Conservation (phyloP, 2,329 filamentous ascomycete genomes). For the Ceratocystis ficicola region DNA sequence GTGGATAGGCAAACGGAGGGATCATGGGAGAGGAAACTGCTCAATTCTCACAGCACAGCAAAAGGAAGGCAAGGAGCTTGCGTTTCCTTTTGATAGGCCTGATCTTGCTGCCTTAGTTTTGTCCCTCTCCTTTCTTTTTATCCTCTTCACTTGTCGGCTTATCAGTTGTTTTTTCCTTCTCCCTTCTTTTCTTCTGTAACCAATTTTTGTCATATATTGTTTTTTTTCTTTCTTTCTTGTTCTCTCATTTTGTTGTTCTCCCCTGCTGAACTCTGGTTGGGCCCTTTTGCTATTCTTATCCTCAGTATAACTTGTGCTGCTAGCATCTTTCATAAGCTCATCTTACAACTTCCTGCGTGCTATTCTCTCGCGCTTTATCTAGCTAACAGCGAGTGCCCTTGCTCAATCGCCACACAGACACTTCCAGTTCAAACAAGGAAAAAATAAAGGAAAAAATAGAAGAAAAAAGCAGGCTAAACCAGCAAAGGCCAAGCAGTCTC, state of each 20-base stretch:
- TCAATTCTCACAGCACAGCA: not conserved
- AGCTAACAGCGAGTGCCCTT: not conserved
- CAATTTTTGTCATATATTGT: not conserved
- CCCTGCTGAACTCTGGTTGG: not conserved
- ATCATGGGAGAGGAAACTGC: not conserved
- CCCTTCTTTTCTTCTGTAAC: not conserved
- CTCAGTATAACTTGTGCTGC: not conserved
- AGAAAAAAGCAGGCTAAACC: not conserved
- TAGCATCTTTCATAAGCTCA: not conserved
- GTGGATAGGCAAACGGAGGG: too few relatives aligned
- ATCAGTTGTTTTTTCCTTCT: not conserved
- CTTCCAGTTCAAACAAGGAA: not conserved
- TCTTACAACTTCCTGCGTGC: not conserved
- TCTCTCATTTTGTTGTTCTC: not conserved
- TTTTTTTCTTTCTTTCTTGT: not conserved
- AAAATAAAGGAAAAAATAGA: not conserved
- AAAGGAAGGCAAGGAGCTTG: constrained; percentile 2
- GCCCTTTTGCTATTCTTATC: constrained; percentile 6
- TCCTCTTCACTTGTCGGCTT: not conserved
- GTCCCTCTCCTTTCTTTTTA: not conserved
- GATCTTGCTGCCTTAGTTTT: constrained; percentile 5
- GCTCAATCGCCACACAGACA: constrained; percentile 3
- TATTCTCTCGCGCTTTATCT: not conserved
- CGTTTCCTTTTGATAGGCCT: constrained; percentile 8
- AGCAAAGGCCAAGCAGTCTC: constrained; percentile 2